A percentile compares a stretch with the other conserved stretches of the same genome.
These are phyloP conservation scores for Trichosporon coremiiforme DNA, from an alignment of 1,284 basidiomycete genomes.

Conservation along the genomic window DNA sequence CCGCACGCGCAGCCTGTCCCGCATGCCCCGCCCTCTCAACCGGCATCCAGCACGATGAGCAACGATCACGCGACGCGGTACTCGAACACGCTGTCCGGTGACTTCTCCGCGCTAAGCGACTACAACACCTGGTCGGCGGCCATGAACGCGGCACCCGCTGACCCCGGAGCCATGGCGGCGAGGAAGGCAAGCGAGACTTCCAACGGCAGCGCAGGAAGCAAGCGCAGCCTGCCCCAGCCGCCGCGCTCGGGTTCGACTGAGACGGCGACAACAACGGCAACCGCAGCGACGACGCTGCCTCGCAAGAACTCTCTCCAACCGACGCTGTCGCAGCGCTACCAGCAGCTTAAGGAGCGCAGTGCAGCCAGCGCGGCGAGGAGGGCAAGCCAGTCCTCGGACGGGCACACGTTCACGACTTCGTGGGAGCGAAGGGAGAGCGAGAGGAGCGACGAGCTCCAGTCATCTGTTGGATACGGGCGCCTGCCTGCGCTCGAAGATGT, in stretches of 20 bases:
- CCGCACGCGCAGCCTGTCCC: too few species aligned
- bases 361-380: not conserved
- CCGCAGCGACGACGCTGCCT: not conserved
- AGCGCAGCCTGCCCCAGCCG: constrained; percentile 1
- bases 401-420: constrained; percentile 3
- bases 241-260: not conserved
- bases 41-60: not conserved
- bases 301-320: constrained; percentile 3
- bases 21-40: not conserved
- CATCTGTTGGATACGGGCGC: not conserved
- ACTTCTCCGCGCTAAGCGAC: constrained; percentile 1
- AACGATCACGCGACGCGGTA: not conserved
- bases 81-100: not conserved
- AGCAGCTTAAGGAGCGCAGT: constrained; percentile 17
- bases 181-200: not conserved
- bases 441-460: not conserved
- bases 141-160: not conserved
- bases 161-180: not conserved
- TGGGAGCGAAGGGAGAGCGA: constrained; percentile 5
- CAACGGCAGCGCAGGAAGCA: not conserved
- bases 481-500: constrained; percentile 9
- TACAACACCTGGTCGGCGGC: constrained; percentile 15
- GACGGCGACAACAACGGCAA: not conserved
- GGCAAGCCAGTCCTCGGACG: constrained; percentile 12
- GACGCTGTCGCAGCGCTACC: constrained; percentile 14